Base-by-base conservation (phyloP, 306 rosid species). In the Urtica urens region DNA sequence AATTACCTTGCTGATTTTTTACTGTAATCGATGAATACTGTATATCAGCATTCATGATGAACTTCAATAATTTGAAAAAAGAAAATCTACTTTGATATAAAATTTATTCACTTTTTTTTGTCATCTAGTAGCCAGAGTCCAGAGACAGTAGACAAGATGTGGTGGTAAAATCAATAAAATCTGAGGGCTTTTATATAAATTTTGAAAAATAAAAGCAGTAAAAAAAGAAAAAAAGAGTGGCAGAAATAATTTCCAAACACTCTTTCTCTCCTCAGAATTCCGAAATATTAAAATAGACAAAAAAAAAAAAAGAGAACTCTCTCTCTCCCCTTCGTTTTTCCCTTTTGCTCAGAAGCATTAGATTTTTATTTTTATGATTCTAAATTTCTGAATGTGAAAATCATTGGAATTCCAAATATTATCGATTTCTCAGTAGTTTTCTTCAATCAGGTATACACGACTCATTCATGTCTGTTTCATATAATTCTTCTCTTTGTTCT, bases 371-470 rank as follows among this genome's bases (percentile, higher is more conserved):
- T 23, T 64, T 37, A 61, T 57, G 56, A 38, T 45, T 38, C 72
- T 23, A 41, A 58, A 52, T 46, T 38, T 49, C 60, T 18, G 35
- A 25, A 35, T 51, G 30, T 56, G 69, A 70, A 63, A 51, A 49
- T 42, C 55, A 57, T 47, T 44, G 28, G 22, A 57, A 43, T 51
- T 25, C 49, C 55, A 34, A 61, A 62, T 47, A 55, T 49, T 51
- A 16, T 62, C n/a, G 39, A 59, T 42, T 54, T 48, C 40, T 41
- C 6, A 45, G 16, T 31, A 26, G 54, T 60, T 35, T 28, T 63
- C 74, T 60, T 65, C 63, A 70, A 70, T 71, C 72, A 40, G 83
- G 83, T 78, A 67, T 15, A 28, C 10, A 28, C 10, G 10, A 35
- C n/a, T 10, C n/a, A 9, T 35, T 10, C 10, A 35, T 35, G n/a